Conservation (phyloP, 495 filamentous ascomycete genomes). For the Podospora comata region DNA sequence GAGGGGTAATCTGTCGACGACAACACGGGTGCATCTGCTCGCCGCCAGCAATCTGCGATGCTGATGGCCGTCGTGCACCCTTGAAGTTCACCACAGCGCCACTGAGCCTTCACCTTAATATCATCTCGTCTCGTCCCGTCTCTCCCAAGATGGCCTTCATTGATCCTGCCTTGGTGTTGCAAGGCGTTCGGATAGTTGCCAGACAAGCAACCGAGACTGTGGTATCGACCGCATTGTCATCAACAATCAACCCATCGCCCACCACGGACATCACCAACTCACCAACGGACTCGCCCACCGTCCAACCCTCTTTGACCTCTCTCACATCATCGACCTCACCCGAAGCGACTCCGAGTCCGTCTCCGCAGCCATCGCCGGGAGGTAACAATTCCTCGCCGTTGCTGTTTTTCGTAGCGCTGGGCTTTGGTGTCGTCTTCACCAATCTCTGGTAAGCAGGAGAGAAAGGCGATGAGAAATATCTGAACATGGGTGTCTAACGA, state of each 20-base stretch:
- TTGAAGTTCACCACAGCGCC: conserved; percentile 25
- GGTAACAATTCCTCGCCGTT: conserved; percentile 75
- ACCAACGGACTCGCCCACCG: neutral
- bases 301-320: conserved; percentile 1
- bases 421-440: conserved; percentile 98
- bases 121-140: conserved; percentile 12
- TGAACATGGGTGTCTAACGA: conserved; percentile 27
- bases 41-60: conserved; percentile 18
- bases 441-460: conserved; percentile 78
- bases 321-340: neutral
- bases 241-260: conserved; percentile 2
- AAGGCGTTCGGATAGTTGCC: conserved; percentile 28
- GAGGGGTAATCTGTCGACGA: conserved; percentile 10
- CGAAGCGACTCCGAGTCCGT: conserved; percentile 3
- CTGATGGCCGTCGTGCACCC: conserved; percentile 31
- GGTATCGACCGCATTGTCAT: neutral
- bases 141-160: conserved; percentile 29
- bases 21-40: conserved; percentile 6
- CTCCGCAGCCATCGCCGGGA: conserved; percentile 29
- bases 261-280: neutral
- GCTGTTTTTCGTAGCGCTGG: conserved; percentile 94
- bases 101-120: conserved; percentile 12
- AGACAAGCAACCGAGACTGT: conserved; percentile 24
- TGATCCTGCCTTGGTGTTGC: conserved; percentile 25
- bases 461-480: neutral